Percentiles rank a stretch among this genome's conserved stretches.
These are phyloP conservation scores for Hypoxylon sp. DNA, from an alignment of 2,329 filamentous ascomycete genomes.

Conservation along the genomic window DNA sequence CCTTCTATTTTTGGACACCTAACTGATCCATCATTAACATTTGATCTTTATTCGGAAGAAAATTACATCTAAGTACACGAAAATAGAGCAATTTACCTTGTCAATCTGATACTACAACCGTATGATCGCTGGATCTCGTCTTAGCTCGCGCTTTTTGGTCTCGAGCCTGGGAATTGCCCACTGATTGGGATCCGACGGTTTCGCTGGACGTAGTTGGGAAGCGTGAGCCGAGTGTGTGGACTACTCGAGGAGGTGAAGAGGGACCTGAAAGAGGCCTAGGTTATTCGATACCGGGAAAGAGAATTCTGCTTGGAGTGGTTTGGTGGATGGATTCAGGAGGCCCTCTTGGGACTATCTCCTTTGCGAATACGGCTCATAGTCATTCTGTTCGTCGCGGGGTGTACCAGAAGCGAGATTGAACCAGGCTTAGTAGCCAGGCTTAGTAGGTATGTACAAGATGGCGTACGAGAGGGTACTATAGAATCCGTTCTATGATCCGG, in stretches of 20 bases:
- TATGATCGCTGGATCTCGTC: neutral
- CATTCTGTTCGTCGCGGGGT: neutral
- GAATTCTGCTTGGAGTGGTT: neutral
- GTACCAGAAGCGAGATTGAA: neutral
- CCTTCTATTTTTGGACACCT: neutral
- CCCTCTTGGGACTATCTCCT: neutral
- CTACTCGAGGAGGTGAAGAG: neutral
- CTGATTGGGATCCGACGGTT: neutral
- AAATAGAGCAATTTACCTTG: neutral
- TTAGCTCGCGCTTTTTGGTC: neutral
- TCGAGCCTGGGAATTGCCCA: neutral
- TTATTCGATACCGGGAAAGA: neutral
- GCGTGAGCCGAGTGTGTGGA: neutral
- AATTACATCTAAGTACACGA: neutral
- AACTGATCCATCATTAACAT: neutral
- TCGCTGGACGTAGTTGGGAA: neutral
- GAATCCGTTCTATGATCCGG: neutral
- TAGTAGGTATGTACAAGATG: neutral
- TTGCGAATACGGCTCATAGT: neutral
- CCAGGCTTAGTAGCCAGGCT: neutral
- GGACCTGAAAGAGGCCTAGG: neutral
- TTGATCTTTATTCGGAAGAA: neutral
- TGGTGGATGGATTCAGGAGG: neutral
- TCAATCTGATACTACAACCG: neutral
- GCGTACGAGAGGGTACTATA: neutral